These are phyloP conservation scores for Fonsecaea multimorphosa DNA, from an alignment of 2,329 filamentous ascomycete genomes.

Conservation along the genomic window DNA sequence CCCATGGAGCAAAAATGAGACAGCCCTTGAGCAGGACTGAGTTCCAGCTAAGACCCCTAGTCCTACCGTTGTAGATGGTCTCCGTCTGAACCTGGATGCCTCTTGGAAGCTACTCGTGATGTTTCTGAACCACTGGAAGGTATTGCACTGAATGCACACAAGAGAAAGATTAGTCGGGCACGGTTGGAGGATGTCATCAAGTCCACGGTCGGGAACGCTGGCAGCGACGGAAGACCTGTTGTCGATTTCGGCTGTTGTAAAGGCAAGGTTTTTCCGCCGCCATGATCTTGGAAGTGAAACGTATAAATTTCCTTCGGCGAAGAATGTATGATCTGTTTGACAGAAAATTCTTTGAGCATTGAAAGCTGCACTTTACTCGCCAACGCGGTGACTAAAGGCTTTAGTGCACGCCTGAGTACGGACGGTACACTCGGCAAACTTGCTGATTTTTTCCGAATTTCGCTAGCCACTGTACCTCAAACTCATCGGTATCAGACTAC, in stretches of 20 bases:
- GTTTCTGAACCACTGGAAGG: not conserved
- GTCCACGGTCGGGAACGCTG: not conserved
- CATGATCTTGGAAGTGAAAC: not conserved
- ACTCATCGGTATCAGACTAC: too few species aligned
- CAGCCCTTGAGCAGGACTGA: too few species aligned
- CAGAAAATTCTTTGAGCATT: not conserved
- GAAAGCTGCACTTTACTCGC: not conserved
- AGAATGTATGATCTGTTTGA: not conserved
- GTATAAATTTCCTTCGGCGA: not conserved
- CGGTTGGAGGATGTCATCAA: slow-evolving; percentile 1
- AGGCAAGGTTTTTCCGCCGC: not conserved
- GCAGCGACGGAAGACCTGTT: not conserved
- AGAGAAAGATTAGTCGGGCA: not conserved
- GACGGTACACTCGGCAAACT: too few species aligned
- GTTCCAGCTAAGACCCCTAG: too few species aligned
- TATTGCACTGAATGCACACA: not conserved
- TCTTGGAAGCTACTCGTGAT: slow-evolving; percentile 61
- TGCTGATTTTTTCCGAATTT: too few species aligned
- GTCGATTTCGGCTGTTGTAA: not conserved
- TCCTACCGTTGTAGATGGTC: too few species aligned
- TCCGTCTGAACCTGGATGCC: slow-evolving; percentile 64
- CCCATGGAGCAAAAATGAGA: too few species aligned
- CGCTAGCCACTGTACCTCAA: too few species aligned
- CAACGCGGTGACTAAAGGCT: too few species aligned
- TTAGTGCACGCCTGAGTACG: too few species aligned